Conservation (phyloP, 768 basidiomycete species). For the Candolleomyces eurysporus region DNA sequence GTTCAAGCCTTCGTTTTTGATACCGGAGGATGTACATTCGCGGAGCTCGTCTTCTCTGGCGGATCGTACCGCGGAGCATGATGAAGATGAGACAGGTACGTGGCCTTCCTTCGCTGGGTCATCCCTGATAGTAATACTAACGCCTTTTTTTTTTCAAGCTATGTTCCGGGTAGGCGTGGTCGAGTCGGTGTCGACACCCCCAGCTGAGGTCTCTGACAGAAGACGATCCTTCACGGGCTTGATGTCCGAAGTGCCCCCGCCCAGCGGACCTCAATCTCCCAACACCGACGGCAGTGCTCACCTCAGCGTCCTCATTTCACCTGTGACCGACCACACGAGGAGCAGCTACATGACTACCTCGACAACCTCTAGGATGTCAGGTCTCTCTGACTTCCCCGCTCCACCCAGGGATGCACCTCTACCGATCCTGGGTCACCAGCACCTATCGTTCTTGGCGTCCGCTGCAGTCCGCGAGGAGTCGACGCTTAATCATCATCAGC, state of each 20-base stretch:
- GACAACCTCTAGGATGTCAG: conserved; percentile 60
- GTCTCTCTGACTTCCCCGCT: conserved; percentile 68
- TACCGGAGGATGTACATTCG: conserved; percentile 52
- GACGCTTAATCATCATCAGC: conserved; percentile 2
- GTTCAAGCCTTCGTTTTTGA: conserved; percentile 37
- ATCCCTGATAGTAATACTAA: background rate
- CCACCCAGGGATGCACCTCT: conserved; percentile 41
- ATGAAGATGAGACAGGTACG: conserved; percentile 45
- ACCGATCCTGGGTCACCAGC: conserved; percentile 17
- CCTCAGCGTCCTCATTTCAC: conserved; percentile 22
- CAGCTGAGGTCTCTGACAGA: conserved; percentile 36
- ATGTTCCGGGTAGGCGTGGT: conserved; percentile 49
- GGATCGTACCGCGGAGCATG: conserved; percentile 26
- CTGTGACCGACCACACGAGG: conserved; percentile 33
- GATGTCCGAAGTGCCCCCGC: conserved; percentile 21
- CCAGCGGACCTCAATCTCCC: background rate
- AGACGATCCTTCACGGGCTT: conserved; percentile 40
- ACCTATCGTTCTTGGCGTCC: conserved; percentile 43
- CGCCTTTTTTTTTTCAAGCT: conserved; percentile 27
- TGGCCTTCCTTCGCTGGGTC: background rate
- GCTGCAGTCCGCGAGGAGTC: conserved; percentile 25
- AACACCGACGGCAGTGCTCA: conserved; percentile 9
- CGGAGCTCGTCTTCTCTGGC: conserved; percentile 36
- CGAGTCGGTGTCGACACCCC: conserved; percentile 50
- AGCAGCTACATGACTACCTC: conserved; percentile 67